phyloP scores from a whole-genome alignment of 345 rosid species.

The Arabidopsis suecica region DNA sequence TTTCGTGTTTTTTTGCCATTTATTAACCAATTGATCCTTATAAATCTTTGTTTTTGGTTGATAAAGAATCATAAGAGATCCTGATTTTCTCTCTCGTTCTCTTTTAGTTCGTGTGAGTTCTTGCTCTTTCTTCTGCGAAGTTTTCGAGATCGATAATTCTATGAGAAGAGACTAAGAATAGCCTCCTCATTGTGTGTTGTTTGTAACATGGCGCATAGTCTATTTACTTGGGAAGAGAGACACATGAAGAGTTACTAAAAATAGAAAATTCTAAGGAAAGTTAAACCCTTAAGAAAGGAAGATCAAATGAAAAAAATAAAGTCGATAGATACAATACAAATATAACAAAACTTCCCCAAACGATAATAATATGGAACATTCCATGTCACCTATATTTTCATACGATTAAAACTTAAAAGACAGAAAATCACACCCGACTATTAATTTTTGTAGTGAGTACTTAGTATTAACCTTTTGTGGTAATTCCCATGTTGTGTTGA shows the following conservation, averaged over 20 bases:
- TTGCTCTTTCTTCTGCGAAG: neutral
- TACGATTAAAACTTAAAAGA: no score
- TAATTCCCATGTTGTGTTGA: no score
- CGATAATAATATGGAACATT: no score
- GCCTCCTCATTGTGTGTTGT: constrained; percentile 31
- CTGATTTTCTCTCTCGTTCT: constrained; percentile 11
- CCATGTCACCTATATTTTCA: no score
- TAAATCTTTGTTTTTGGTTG: constrained; percentile 9
- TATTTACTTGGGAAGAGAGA: constrained; percentile 37
- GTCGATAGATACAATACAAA: no score
- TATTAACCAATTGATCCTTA: neutral
- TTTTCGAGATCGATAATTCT: constrained; percentile 6
- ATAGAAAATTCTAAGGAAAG: constrained; percentile 21
- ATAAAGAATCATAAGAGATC: constrained; percentile 17
- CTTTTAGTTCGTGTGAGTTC: constrained; percentile 30
- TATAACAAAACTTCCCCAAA: no score
- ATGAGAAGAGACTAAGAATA: constrained; percentile 30
- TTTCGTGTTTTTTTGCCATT: constrained; percentile 8
- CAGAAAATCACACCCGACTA: no score
- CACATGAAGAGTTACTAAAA: constrained; percentile 37
- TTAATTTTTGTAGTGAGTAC: no score
- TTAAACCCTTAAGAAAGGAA: neutral
- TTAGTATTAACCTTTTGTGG: no score
- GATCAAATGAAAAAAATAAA: neutral
- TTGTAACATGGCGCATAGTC: constrained; percentile 23